Base-by-base conservation (phyloP, 768 basidiomycete genomes). In the Strobilomyces echinocephalus region DNA sequence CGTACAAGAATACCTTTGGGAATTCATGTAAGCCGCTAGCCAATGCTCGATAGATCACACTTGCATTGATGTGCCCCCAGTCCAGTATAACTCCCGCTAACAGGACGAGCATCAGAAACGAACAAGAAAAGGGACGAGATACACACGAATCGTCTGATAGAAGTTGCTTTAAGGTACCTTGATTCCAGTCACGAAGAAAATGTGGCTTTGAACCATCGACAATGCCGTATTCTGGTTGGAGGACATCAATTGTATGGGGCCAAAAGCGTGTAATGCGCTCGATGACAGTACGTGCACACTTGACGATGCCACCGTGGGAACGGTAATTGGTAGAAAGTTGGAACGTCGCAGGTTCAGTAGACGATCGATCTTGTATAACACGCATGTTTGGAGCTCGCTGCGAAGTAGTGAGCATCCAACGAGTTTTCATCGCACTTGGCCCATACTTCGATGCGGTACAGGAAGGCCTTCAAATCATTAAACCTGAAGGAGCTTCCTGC, bases 401-500 rank as follows among this genome's bases (percentile, higher is more conserved):
- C 8, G 35, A 31, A 18, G 34, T 3, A 11, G 30, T 15, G 12
- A n/a, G 14, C 28, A 21, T 31, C 5, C 5, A 21, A 14, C 18
- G 7, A 53, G 12, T 40, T 20, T 26, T 2, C 7, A 36, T 5
- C 6, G 0, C 34, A 39, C 30, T 24, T 2, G 5, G 0, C 15
- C 18, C 68, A 39, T 49, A 85, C 88, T 71, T 89, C 85, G 2
- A 82, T 64, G 41, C 83, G 75, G 52, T 77, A 80, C 28, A 87
- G 57, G 57, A 85, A 87, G 1, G 87, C 79, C 63, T 83, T 88
- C 48, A 90, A 63, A 41, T 88, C 85, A 51, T 84, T 72, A 62
- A 90, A 90, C 8, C 82, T 72, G 58, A 90, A 90, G 0, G 84
- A 77, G 56, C 84, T 86, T 2, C 87, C 88, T 0, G 79, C 77